Base-by-base conservation (phyloP, 805 yeast species). In the Saccharomycopsis lassenensis region DNA sequence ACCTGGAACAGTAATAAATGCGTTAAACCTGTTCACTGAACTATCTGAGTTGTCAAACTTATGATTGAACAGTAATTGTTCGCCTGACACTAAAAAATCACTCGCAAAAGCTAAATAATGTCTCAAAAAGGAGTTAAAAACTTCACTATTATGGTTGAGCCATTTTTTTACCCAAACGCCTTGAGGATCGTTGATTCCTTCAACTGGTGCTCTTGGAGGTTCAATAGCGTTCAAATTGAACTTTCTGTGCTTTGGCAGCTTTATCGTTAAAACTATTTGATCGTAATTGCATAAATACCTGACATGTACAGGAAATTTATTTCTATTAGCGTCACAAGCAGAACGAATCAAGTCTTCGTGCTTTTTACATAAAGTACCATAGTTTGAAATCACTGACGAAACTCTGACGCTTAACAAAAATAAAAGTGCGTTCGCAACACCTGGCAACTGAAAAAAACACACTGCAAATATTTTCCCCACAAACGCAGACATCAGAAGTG, bases 81-180 rank as follows among this genome's bases (percentile, higher is more conserved):
- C 48, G 11, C 38, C 18, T 7, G 48, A 16, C 2, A 22, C 38
- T 4, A 39, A 10, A 19, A 17, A 32, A 5, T 35, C 37, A 17
- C 41, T 28, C 3, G 32, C 17, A 5, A 22, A 16, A 4, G 30
- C 27, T 12, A 72, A 50, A 47, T 73, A 76, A 50, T 77, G 82
- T 41, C 77, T 66, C 33, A 75, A 57, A 44, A 77, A 77, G 1
- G 81, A 70, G 41, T 67, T 63, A 53, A 76, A 76, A 2, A 76
- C 56, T 46, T 73, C 77, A 37, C 72, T 60, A 43, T 73, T 79
- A 39, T 67, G 56, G 34, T 64, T 58, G 36, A 67, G 61, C 83
- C 83, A 77, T 45, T 74, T 58, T 39, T 65, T 58, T 7, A 73
- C 77, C 84, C 84, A 76, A 18, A 62, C 48, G 4, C 79, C 82